These are phyloP conservation scores for Croton laevigatus DNA, from an alignment of 441 rosid genomes.

Conservation along the genomic window DNA sequence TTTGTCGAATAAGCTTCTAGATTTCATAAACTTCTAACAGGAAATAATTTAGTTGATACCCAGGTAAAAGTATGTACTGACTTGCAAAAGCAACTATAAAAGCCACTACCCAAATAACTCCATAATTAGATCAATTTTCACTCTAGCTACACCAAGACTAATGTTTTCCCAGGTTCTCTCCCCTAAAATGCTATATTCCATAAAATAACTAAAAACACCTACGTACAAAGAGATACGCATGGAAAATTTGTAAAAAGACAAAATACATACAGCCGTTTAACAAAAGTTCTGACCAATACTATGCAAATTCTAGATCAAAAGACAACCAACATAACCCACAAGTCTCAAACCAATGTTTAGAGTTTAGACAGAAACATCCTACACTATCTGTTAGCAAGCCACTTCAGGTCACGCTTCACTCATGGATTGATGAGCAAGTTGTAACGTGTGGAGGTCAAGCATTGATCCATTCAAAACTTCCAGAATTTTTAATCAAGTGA, in stretches of 20 bases:
- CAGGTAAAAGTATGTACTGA: background rate
- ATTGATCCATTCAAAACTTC: no score
- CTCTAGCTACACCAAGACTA: background rate
- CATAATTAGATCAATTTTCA: background rate
- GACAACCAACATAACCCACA: background rate
- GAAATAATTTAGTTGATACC: background rate
- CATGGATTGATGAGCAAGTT: no score
- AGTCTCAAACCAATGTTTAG: background rate
- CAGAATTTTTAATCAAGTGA: no score
- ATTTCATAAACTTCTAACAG: background rate
- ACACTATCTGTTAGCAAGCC: background rate
- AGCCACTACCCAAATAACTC: background rate
- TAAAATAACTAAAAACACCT: background rate
- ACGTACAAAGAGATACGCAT: background rate
- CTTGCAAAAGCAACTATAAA: background rate
- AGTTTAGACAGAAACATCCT: background rate
- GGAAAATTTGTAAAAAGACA: background rate
- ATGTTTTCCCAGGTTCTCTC: background rate
- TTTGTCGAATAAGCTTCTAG: background rate
- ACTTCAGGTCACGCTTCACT: no score
- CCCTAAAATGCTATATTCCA: background rate
- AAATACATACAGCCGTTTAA: no score
- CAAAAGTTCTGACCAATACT: no score
- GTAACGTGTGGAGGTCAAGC: no score
- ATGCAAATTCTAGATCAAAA: background rate